Evolutionary conservation across 202 grass and related monocot species (phyloP), one percentile per base, ranked within the genome.

Genomic region (Musa balbisiana): DNA sequence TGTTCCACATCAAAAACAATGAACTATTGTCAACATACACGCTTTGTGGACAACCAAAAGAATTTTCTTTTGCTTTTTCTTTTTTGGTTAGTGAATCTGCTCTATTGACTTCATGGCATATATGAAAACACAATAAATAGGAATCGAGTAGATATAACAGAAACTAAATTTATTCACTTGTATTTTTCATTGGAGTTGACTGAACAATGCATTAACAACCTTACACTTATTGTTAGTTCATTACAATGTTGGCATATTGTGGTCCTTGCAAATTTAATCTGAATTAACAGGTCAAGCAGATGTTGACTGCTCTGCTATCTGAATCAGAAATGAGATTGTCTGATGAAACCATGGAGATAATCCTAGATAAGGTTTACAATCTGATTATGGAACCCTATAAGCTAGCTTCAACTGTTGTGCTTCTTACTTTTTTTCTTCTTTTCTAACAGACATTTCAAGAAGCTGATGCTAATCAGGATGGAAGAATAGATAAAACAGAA

Each of bases 391-490:
- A 14, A 55, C 26, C 15, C 1, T 50, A 15, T 62, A 55, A 14
- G 8, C 0, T 52, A 27, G 25, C 14, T 11, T 55, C 15, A 52
- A 27, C 3, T 20, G 23, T 17, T 52, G 3, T 55, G 9, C 5
- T 54, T 27, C 11, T 14, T 29, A 25, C 9, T 8, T 19, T 62
- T 17, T 17, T 21, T 19, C 2, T 19, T 29, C 62, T 82, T 43
- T 56, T 68, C 12, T 2, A 75, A 52, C 58, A 92, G 89, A 92
- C 89, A 79, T 92, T 88, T 62, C 53, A 62, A 67, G 83, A 88
- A n/a, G 85, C 80, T 76, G 85, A 91, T 83, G 82, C 73, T 29
- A 78, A 91, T 43, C 74, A 74, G 26, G 86, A 91, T 43, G 82
- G 54, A 56, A 83, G 20, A 67, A 89, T 89, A 56, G 82, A 85